Conservation (phyloP, 2,329 filamentous ascomycete species). For the Fusarium goolgardi region DNA sequence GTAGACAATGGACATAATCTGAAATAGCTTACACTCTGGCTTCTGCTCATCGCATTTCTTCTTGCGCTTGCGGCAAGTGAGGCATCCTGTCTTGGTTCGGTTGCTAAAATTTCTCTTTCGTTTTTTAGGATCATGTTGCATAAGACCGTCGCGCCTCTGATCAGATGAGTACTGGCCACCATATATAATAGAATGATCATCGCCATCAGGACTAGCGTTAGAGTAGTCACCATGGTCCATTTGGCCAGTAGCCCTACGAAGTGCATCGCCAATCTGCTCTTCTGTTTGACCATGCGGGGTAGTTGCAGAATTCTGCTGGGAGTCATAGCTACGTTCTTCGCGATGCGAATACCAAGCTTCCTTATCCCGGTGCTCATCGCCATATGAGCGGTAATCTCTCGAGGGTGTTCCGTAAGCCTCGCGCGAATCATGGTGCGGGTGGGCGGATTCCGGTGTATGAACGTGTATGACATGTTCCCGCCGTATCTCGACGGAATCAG, state of each 20-base stretch:
- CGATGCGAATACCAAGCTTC: constrained; percentile 64
- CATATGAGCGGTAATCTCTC: constrained; percentile 59
- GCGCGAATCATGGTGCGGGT: constrained; percentile 53
- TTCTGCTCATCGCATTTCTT: constrained; percentile 98
- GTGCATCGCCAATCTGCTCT: constrained; percentile 60
- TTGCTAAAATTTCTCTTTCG: constrained; percentile 89
- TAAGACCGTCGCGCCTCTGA: constrained; percentile 60
- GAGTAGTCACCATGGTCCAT: constrained; percentile 63
- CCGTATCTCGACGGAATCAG: constrained; percentile 67
- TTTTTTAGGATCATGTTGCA: constrained; percentile 74
- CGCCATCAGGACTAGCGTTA: constrained; percentile 66
- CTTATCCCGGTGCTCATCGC: constrained; percentile 60
- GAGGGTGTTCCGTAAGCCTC: constrained; percentile 58
- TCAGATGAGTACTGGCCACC: constrained; percentile 59
- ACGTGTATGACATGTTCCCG: constrained; percentile 53
- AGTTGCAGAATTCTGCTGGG: constrained; percentile 59
- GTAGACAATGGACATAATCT: background rate
- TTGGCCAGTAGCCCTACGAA: constrained; percentile 59
- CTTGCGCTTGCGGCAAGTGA: constrained; percentile 91
- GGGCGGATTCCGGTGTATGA: constrained; percentile 51
- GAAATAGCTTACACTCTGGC: constrained; percentile 79
- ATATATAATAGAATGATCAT: constrained; percentile 60
- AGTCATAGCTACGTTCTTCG: constrained; percentile 62
- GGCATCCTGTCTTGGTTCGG: constrained; percentile 93
- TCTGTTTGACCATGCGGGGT: constrained; percentile 61